Evolutionary conservation across 1,139 yeast species (phyloP).

Genomic region (Yamadazyma kanchanaburiensis): DNA sequence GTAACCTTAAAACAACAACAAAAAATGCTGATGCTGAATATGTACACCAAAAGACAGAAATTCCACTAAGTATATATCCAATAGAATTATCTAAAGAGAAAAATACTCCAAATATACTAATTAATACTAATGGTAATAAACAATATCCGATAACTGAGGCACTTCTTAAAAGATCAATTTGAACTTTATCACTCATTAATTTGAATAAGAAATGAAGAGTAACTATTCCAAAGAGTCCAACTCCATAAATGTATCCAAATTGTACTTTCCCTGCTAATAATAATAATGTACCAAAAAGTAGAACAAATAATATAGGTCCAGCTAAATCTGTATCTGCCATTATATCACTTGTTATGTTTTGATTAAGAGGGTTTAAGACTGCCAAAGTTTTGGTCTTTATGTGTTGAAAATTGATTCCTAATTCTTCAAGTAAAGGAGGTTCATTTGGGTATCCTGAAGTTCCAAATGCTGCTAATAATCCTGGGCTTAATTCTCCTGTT

Average conservation of each 20-base stretch:
- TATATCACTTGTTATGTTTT: constrained; percentile 62
- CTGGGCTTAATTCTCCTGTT: constrained; percentile 60
- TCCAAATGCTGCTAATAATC: constrained; percentile 88
- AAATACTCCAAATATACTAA: constrained; percentile 73
- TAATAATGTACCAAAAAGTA: constrained; percentile 81
- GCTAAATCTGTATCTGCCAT: constrained; percentile 92
- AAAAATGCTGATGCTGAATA: constrained; percentile 92
- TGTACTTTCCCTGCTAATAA: constrained; percentile 89
- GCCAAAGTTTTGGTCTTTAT: constrained; percentile 82
- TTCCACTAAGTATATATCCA: constrained; percentile 68
- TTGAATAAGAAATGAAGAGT: constrained; percentile 82
- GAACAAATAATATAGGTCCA: constrained; percentile 89
- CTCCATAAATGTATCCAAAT: constrained; percentile 95
- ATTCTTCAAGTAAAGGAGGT: constrained; percentile 86
- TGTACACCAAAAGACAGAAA: constrained; percentile 91
- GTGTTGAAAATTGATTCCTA: constrained; percentile 90
- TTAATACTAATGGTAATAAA: constrained; percentile 79
- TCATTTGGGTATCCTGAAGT: constrained; percentile 93
- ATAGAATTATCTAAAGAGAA: constrained; percentile 64
- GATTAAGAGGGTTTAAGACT: constrained; percentile 74
- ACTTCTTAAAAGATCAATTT: constrained; percentile 68
- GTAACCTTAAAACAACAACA: constrained; percentile 77
- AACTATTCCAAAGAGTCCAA: constrained; percentile 86
- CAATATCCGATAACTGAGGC: constrained; percentile 96
- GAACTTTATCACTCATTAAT: constrained; percentile 65